Evolutionary conservation across 345 rosid species (phyloP).

Genomic region (Linum usitatissimum): DNA sequence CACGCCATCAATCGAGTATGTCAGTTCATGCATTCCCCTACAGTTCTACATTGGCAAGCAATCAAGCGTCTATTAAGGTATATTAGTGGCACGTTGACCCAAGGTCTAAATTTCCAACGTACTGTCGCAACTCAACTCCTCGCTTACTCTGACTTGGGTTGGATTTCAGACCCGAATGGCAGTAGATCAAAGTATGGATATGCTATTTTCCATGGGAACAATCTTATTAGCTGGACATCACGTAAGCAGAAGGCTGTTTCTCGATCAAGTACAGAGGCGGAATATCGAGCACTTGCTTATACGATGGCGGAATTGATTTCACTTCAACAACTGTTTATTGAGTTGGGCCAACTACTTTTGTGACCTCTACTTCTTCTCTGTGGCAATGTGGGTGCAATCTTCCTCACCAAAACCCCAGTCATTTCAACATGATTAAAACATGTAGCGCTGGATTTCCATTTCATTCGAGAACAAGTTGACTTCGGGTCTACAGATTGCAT

Average conservation of each 20-base stretch:
- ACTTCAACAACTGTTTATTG: neutral
- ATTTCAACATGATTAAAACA: neutral
- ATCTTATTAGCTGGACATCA: neutral
- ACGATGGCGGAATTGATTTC: neutral
- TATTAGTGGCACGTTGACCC: too few species aligned
- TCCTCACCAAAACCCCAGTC: neutral
- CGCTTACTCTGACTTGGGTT: neutral
- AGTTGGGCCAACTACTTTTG: neutral
- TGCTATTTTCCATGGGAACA: neutral
- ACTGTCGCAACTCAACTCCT: too few species aligned
- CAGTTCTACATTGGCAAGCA: too few species aligned
- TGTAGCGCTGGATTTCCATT: neutral
- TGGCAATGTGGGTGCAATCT: neutral
- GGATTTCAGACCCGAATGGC: neutral
- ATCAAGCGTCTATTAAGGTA: too few species aligned
- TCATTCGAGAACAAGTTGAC: neutral
- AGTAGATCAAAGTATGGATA: neutral
- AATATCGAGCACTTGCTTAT: neutral
- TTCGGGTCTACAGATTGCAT: too few species aligned
- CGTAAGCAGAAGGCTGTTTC: neutral
- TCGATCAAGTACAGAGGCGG: neutral
- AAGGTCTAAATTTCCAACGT: too few species aligned
- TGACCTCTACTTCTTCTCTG: neutral
- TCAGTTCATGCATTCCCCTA: too few species aligned
- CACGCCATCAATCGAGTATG: too few species aligned